phyloP scores from a whole-genome alignment of 768 basidiomycete species.

The Amanita rubescens region DNA sequence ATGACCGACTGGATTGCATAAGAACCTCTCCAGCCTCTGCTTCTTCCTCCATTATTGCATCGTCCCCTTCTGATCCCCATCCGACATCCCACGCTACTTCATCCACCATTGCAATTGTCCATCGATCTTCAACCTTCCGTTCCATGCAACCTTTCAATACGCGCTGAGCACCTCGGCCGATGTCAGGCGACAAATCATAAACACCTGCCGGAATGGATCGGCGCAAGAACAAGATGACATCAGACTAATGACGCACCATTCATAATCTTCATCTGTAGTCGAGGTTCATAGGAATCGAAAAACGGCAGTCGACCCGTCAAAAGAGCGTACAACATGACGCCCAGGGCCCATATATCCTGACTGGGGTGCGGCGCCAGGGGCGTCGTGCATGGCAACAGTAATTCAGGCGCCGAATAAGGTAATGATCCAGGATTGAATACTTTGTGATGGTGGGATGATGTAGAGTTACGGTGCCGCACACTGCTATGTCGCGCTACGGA shows the following conservation, averaged over 20 bases:
- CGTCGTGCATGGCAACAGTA: slow-evolving; percentile 47
- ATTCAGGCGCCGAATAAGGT: slow-evolving; percentile 87
- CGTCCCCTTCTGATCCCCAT: slow-evolving; percentile 51
- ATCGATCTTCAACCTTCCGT: slow-evolving; percentile 50
- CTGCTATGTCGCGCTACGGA: slow-evolving; percentile 32
- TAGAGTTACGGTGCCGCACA: slow-evolving; percentile 45
- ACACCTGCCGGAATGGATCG: slow-evolving; percentile 35
- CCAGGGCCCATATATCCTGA: slow-evolving; percentile 95
- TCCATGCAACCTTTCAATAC: slow-evolving; percentile 80
- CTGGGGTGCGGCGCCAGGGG: slow-evolving; percentile 49
- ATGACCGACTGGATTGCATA: slow-evolving; percentile 7
- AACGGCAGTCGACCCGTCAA: slow-evolving; percentile 86
- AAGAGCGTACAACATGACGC: slow-evolving; percentile 81
- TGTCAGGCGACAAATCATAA: slow-evolving; percentile 48
- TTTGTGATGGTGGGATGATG: slow-evolving; percentile 19
- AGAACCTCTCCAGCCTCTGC: slow-evolving; percentile 13
- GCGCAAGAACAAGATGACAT: slow-evolving; percentile 8
- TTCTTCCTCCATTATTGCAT: slow-evolving; percentile 25
- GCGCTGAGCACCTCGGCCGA: slow-evolving; percentile 55
- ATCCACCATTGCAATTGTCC: slow-evolving; percentile 78
- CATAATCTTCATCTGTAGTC: slow-evolving; percentile 87
- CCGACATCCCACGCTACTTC: slow-evolving; percentile 78
- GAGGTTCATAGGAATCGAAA: slow-evolving; percentile 81
- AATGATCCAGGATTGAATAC: slow-evolving; percentile 67
- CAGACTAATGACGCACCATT: slow-evolving; percentile 44